A percentile compares a stretch with the other conserved stretches of the same genome.
Conservation (phyloP, 768 basidiomycete genomes). For the Lepiota venenata region DNA sequence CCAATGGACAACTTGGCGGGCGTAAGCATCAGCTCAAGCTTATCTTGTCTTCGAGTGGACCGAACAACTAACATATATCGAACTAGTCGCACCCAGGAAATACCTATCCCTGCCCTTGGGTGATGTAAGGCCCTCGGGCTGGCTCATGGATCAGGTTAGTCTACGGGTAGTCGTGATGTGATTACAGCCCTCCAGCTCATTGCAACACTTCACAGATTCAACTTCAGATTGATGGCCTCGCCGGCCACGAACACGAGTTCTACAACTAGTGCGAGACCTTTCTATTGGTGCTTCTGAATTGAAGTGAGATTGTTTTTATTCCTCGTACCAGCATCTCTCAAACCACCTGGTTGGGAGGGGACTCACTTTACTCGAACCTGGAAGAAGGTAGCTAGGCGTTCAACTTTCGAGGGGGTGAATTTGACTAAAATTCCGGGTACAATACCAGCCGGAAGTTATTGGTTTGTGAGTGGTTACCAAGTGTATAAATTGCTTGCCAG, state of each 20-base stretch:
- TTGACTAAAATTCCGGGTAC: no score
- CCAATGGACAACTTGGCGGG: no score
- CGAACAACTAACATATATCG: not conserved
- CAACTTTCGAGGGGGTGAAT: no score
- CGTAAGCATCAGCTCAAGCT: no score
- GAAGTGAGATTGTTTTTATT: not conserved
- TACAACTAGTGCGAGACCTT: slow-evolving; percentile 29
- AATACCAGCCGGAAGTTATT: no score
- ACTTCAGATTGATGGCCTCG: slow-evolving; percentile 39
- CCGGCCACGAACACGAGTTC: slow-evolving; percentile 41
- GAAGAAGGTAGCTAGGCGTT: no score
- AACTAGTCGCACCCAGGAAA: slow-evolving; percentile 37
- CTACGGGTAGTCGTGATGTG: slow-evolving; percentile 8
- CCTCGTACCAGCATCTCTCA: no score
- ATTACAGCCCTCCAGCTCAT: no score
- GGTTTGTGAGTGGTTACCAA: no score
- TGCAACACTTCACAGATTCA: slow-evolving; percentile 19
- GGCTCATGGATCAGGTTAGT: slow-evolving; percentile 38
- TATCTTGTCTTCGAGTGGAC: not conserved
- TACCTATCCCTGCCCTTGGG: slow-evolving; percentile 36
- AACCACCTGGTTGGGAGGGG: no score
- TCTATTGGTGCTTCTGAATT: not conserved
- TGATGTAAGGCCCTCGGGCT: slow-evolving; percentile 33
- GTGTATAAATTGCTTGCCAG: no score
- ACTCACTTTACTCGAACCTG: no score